phyloP scores from a whole-genome alignment of 2,329 filamentous ascomycete species.

The Metarhizium anisopliae region DNA sequence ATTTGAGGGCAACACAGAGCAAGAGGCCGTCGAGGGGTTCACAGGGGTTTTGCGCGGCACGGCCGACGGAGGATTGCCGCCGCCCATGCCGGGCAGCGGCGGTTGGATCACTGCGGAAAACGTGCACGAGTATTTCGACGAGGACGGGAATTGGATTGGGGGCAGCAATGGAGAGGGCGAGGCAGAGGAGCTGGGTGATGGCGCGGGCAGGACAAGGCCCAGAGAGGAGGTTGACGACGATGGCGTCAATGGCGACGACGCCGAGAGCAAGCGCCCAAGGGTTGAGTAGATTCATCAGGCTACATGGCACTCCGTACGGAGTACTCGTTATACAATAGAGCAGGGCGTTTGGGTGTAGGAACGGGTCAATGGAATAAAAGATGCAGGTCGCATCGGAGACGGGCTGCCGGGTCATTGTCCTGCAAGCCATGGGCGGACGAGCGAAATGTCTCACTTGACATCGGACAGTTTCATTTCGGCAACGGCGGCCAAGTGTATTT shows the following conservation, averaged over 20 bases:
- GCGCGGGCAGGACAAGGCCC: conserved; percentile 47
- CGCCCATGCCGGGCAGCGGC: conserved; percentile 61
- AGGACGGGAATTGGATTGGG: conserved; percentile 68
- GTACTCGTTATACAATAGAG: no score
- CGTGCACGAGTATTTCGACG: conserved; percentile 74
- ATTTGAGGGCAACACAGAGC: conserved; percentile 42
- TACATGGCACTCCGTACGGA: neutral
- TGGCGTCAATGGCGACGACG: conserved; percentile 30
- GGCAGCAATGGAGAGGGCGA: conserved; percentile 26
- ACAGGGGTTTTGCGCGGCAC: conserved; percentile 43
- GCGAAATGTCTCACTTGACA: no score
- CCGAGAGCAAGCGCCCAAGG: conserved; percentile 38
- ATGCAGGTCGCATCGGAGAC: no score
- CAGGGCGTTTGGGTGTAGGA: no score
- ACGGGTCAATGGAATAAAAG: no score
- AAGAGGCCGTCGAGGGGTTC: conserved; percentile 47
- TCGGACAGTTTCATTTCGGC: no score
- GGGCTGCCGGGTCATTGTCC: no score
- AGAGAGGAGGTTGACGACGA: conserved; percentile 43
- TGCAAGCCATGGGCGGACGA: no score
- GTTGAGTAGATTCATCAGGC: conserved; percentile 26
- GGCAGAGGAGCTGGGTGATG: conserved; percentile 49
- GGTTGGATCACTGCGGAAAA: conserved; percentile 93
- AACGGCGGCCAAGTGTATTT: no score
- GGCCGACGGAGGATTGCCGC: conserved; percentile 45